phyloP scores from a whole-genome alignment of 202 grass and related monocot species.

The Schoenoplectus triqueter region DNA sequence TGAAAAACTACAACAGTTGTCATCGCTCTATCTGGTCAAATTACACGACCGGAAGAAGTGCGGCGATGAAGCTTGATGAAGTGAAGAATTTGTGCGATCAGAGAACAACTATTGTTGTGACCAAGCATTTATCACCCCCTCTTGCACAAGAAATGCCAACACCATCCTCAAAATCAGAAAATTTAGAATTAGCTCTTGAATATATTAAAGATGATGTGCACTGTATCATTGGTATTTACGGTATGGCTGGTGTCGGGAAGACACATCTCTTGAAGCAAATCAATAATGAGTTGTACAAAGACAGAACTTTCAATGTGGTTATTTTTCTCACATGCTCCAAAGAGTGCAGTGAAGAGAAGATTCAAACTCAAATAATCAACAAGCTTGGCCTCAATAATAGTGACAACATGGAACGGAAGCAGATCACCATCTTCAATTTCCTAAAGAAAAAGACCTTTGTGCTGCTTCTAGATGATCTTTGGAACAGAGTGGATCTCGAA shows the following conservation, averaged over 20 bases:
- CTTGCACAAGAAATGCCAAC: neutral
- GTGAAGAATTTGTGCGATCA: conserved; percentile 12
- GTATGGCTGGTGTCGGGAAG: conserved; percentile 47
- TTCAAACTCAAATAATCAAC: conserved; percentile 53
- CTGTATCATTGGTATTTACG: conserved; percentile 47
- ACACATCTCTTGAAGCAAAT: conserved; percentile 48
- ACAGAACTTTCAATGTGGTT: conserved; percentile 45
- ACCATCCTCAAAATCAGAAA: neutral
- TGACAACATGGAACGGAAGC: conserved; percentile 50
- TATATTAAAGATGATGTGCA: conserved; percentile 6
- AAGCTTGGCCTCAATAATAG: conserved; percentile 45
- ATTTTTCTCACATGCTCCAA: conserved; percentile 48
- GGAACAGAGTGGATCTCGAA: conserved; percentile 48
- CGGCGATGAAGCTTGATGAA: neutral
- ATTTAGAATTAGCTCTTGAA: conserved; percentile 12
- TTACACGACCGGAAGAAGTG: neutral
- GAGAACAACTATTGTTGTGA: neutral
- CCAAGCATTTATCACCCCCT: neutral
- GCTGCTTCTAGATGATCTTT: conserved; percentile 60
- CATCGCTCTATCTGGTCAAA: conserved; percentile 5
- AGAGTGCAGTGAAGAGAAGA: conserved; percentile 51
- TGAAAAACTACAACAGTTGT: neutral
- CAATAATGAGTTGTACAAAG: conserved; percentile 10
- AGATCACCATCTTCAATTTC: conserved; percentile 47
- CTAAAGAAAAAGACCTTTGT: conserved; percentile 57